Percentiles rank a stretch among this genome's conserved stretches.
These are phyloP conservation scores for Hypomontagnella monticulosa DNA, from an alignment of 495 filamentous ascomycete genomes.

Conservation along the genomic window DNA sequence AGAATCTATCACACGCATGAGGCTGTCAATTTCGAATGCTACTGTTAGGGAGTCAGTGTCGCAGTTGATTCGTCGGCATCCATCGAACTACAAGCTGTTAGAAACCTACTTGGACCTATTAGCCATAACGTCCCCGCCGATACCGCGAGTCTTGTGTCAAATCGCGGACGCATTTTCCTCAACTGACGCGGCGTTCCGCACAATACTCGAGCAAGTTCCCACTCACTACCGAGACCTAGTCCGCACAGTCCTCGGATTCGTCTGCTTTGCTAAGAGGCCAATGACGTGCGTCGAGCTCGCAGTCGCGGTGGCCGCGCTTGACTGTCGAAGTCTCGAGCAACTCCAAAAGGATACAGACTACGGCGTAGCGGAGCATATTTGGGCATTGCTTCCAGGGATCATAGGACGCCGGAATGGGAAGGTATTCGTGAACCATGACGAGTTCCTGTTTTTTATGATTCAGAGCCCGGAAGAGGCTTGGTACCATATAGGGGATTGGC, in stretches of 20 bases:
- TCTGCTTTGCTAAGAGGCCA: slow-evolving; percentile 19
- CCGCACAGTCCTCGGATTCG: slow-evolving; percentile 8
- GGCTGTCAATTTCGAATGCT: neutral
- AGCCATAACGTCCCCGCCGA: neutral
- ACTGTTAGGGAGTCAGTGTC: neutral
- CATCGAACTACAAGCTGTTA: slow-evolving; percentile 6
- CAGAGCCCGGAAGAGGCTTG: slow-evolving; percentile 16
- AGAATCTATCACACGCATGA: neutral
- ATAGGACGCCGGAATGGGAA: slow-evolving; percentile 1
- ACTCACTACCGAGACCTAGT: neutral
- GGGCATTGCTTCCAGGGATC: slow-evolving; percentile 14
- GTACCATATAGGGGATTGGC: slow-evolving; percentile 15
- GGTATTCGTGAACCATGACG: slow-evolving; percentile 1
- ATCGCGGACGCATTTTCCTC: slow-evolving; percentile 7
- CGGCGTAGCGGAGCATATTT: neutral
- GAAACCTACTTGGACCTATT: neutral
- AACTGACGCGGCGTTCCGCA: neutral
- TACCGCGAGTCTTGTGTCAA: neutral
- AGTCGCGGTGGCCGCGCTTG: neutral
- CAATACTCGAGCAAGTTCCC: slow-evolving; percentile 13
- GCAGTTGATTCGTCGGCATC: neutral
- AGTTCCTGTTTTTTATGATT: slow-evolving; percentile 6
- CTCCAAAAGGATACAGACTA: neutral
- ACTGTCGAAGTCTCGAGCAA: slow-evolving; percentile 14
- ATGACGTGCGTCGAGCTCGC: slow-evolving; percentile 7